phyloP scores from a whole-genome alignment of 257 asterid genomes.

The Ajuga chamaepitys region DNA sequence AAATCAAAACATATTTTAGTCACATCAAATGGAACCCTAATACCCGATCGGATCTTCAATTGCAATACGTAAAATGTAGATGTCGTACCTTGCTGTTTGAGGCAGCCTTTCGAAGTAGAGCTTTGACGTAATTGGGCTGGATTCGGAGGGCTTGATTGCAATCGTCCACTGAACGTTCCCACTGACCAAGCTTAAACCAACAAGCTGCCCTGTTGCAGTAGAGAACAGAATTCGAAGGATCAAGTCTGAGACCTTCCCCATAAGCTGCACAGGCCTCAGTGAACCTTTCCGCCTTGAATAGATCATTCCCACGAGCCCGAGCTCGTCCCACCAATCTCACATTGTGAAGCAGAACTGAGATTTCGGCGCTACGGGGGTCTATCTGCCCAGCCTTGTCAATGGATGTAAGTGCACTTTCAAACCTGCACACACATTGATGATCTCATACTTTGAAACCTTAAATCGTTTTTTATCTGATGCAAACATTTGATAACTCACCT shows the following conservation, averaged over 20 bases:
- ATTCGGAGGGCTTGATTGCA: constrained; percentile 76
- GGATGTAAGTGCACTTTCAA: constrained; percentile 56
- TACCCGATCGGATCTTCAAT: neutral
- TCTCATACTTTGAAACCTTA: constrained; percentile 13
- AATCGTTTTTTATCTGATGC: neutral
- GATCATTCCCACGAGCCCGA: constrained; percentile 84
- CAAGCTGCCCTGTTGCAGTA: constrained; percentile 98
- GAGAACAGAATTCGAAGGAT: constrained; percentile 79
- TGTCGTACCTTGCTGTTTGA: constrained; percentile 61
- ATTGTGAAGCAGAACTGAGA: constrained; percentile 43
- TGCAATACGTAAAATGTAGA: neutral
- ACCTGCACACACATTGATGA: constrained; percentile 40
- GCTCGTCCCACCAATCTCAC: constrained; percentile 61
- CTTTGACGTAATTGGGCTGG: constrained; percentile 75
- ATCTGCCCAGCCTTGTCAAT: constrained; percentile 56
- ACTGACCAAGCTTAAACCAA: constrained; percentile 76
- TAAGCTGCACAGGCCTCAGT: constrained; percentile 94
- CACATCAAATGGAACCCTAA: too few relatives aligned
- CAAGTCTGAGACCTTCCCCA: constrained; percentile 71
- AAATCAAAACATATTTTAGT: too few relatives aligned
- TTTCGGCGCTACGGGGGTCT: constrained; percentile 58
- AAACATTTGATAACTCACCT: constrained; percentile 39
- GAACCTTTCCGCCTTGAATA: constrained; percentile 78
- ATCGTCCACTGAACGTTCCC: constrained; percentile 76
- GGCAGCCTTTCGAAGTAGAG: constrained; percentile 87